Percentiles rank a stretch among this genome's conserved stretches.
phyloP scores from a whole-genome alignment of 73 alveolate species.

The Paramecium biaurelia region DNA sequence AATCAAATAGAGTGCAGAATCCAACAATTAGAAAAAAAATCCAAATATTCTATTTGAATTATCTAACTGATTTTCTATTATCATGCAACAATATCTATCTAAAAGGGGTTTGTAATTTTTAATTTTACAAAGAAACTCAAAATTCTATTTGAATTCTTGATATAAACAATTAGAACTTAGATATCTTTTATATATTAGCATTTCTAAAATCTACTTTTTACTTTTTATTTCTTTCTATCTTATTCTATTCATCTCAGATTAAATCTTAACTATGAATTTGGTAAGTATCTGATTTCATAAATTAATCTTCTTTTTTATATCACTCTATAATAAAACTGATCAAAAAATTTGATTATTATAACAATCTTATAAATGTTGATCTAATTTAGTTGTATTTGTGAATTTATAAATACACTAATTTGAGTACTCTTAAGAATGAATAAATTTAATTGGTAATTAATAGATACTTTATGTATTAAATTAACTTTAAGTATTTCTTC shows the following conservation, averaged over 20 bases:
- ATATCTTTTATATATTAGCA: not conserved
- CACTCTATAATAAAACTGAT: too few relatives aligned
- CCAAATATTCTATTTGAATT: not conserved
- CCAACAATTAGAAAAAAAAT: not conserved
- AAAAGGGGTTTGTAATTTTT: not conserved
- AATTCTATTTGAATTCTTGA: not conserved
- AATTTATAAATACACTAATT: not conserved
- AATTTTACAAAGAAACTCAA: not conserved
- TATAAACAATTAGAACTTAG: not conserved
- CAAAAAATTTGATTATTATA: too few relatives aligned
- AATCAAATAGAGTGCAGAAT: not conserved
- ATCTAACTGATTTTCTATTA: not conserved
- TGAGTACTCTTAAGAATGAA: not conserved
- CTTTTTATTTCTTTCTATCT: not conserved
- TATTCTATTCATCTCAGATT: not conserved
- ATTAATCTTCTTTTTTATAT: too few relatives aligned
- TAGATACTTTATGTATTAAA: too few relatives aligned
- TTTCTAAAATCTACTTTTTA: not conserved
- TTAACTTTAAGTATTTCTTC: too few relatives aligned
- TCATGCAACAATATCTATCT: not conserved
- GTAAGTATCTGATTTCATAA: not conserved
- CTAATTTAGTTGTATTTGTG: not conserved
- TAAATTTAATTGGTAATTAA: too few relatives aligned
- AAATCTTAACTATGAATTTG: not conserved
- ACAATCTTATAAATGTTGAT: too few relatives aligned